Evolutionary conservation across 1,284 basidiomycete genomes (phyloP), one percentile per base, ranked within the genome.

Genomic region (Ustilago xerochloae): DNA sequence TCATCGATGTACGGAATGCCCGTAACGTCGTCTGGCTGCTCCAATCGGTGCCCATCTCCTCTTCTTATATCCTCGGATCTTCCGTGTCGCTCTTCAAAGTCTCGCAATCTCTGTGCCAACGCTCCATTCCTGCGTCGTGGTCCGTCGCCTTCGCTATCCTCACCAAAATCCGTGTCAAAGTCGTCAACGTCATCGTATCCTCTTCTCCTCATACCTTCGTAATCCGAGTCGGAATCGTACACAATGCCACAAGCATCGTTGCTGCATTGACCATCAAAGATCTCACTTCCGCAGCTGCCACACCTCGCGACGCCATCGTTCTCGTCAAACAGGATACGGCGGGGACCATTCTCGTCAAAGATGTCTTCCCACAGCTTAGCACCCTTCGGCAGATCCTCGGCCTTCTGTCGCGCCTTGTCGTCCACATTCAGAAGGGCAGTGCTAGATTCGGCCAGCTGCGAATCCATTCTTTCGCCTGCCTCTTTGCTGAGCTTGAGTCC

Each of bases 291-390:
- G 41, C 81, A 83, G 32, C 57, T 60, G n/a, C 74, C 74, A 51
- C 81, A 83, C 6, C 81, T 75, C 28, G 70, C 54, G 15, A 82
- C 75, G 36, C 71, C 71, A 29, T 82, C 80, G 20, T 71, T 55
- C 47, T 80, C 64, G 55, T 83, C 81, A 33, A 68, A 78, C 32
- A 83, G 79, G 41, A 78, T 67, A 16, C 64, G 56, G 5, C 63
- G 48, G 12, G 72, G 66, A 6, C 63, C 72, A 22, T 62, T 43
- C 13, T 59, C 47, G 29, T 63, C 56, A 45, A 79, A 79, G 48
- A 79, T 75, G 38, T 65, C 75, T 20, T 71, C 45, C 78, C 78
- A 80, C 13, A 75, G 51, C 45, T 68, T 62, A 12, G 50, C 43
- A 2, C 73, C 76, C 24, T 63, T 52, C 24, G 69, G 63, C 35